Percentiles rank a stretch among this genome's conserved stretches.
phyloP scores from a whole-genome alignment of 352 stramenopile species.

The Globisporangium apiculatum region DNA sequence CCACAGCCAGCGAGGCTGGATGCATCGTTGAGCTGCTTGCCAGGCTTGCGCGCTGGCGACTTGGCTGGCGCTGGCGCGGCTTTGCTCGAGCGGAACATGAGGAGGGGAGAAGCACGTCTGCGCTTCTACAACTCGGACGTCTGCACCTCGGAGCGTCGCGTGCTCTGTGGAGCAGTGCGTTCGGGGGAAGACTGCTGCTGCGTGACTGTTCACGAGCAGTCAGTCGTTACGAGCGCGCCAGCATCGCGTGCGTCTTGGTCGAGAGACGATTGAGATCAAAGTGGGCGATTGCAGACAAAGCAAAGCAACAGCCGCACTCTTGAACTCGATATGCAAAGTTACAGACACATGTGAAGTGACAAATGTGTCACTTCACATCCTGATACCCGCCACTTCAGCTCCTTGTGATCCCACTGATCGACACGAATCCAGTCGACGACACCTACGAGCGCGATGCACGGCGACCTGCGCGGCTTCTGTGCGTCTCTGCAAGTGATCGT shows the following conservation, averaged over 20 bases:
- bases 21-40: constrained; percentile 9
- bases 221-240: too few relatives aligned
- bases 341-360: too few relatives aligned
- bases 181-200: too few relatives aligned
- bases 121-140: neutral
- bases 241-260: too few relatives aligned
- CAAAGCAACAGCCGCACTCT: too few relatives aligned
- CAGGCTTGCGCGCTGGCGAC: constrained; percentile 6
- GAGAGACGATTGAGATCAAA: too few relatives aligned
- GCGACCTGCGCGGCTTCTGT: constrained; percentile 78
- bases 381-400: too few relatives aligned
- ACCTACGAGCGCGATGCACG: constrained; percentile 39
- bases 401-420: neutral
- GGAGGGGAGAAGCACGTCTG: neutral
- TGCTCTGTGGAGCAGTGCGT: too few relatives aligned
- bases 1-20: constrained; percentile 2
- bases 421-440: constrained; percentile 1
- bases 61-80: constrained; percentile 8
- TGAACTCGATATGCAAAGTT: too few relatives aligned
- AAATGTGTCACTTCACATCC: too few relatives aligned
- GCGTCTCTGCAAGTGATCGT: constrained; percentile 63
- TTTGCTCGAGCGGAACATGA: constrained; percentile 13
- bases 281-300: too few relatives aligned
- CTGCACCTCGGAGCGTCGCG: neutral
- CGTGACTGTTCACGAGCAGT: too few relatives aligned